Evolutionary conservation across 495 filamentous ascomycete species (phyloP).

Genomic region (Opeltia flavorubescens): DNA sequence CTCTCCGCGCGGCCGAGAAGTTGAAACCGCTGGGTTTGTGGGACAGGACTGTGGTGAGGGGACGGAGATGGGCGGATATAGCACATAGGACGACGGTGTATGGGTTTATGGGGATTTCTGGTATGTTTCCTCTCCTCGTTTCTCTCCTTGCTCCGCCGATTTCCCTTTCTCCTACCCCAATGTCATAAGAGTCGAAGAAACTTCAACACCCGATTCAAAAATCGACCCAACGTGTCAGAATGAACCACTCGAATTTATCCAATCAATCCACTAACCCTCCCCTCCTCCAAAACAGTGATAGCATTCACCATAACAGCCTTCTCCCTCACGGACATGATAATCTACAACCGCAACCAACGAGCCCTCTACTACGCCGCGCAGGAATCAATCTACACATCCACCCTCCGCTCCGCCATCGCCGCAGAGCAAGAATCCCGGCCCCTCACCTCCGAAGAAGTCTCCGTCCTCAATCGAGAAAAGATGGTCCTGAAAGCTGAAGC

Average conservation of each 20-base stretch:
- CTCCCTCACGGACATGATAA: constrained; percentile 71
- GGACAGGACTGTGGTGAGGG: constrained; percentile 53
- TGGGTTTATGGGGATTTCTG: constrained; percentile 62
- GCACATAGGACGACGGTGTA: constrained; percentile 68
- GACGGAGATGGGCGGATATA: constrained; percentile 63
- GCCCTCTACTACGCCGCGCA: constrained; percentile 53
- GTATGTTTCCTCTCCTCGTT: constrained; percentile 33
- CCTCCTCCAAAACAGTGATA: constrained; percentile 36
- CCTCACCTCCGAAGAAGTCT: constrained; percentile 18
- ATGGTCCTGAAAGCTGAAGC: constrained; percentile 31
- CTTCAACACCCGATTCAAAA: no score
- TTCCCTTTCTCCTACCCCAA: neutral
- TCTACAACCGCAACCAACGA: constrained; percentile 65
- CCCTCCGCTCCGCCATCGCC: constrained; percentile 44
- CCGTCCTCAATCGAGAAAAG: constrained; percentile 46
- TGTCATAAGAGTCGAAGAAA: neutral
- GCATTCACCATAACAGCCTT: constrained; percentile 61
- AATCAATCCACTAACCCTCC: neutral
- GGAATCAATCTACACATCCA: constrained; percentile 42
- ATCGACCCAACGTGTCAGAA: no score
- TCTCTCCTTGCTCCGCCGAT: neutral
- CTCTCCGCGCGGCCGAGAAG: constrained; percentile 58
- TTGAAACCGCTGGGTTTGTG: constrained; percentile 48
- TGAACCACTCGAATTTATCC: neutral
- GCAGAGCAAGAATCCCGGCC: constrained; percentile 36